Conservation (phyloP, 257 asterid species). For the Nicotiana undulata region DNA sequence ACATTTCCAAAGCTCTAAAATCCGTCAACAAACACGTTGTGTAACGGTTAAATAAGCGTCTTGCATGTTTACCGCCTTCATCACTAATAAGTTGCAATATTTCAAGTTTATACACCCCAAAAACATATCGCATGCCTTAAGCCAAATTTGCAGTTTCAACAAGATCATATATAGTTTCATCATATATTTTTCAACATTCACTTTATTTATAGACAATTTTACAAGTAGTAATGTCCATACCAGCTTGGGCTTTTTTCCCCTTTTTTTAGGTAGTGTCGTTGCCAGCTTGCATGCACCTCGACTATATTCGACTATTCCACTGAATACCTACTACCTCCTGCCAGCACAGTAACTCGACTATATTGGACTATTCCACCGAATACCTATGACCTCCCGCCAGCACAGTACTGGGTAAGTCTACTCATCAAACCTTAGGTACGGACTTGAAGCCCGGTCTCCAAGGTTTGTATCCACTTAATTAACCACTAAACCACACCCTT, state of each 20-base stretch:
- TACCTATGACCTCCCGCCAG: neutral
- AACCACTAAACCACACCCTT: neutral
- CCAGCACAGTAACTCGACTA: neutral
- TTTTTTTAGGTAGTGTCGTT: neutral
- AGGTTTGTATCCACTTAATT: neutral
- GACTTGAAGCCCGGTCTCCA: neutral
- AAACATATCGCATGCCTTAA: neutral
- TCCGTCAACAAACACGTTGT: neutral
- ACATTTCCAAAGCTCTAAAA: neutral
- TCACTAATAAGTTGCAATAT: neutral
- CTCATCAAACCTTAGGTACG: neutral
- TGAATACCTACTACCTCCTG: too few relatives aligned
- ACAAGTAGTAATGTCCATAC: neutral
- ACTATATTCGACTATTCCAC: too few relatives aligned
- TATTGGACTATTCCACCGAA: neutral
- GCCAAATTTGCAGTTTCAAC: neutral
- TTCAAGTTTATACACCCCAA: neutral
- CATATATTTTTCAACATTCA: neutral
- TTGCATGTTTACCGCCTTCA: neutral
- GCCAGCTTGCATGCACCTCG: neutral
- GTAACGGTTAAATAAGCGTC: neutral
- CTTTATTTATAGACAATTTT: neutral
- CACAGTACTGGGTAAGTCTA: neutral
- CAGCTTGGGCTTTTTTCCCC: neutral
- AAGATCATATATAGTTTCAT: neutral